Evolutionary conservation across 2,329 filamentous ascomycete species (phyloP), one percentile per base, ranked within the genome.

Genomic region (Pyrenochaeta sp.): DNA sequence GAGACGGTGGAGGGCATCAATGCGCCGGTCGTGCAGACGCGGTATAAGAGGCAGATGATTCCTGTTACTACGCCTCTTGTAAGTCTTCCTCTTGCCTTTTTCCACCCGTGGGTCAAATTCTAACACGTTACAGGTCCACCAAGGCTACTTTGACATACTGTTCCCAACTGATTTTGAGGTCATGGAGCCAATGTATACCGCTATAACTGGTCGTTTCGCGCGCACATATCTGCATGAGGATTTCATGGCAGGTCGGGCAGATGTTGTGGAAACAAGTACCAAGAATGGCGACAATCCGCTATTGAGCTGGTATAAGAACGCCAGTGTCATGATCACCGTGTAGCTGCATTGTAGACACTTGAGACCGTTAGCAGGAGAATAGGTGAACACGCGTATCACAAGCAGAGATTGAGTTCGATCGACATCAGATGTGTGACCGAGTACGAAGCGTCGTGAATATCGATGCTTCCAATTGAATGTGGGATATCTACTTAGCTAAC

Each of bases 121-220:
- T 51, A 26, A 59, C n/a, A 20, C 7, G 5, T 13, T 6, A 20
- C 18, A 95, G 90, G 90, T 96, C 34, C 92, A 97, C 70, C 95
- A 99, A 76, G 95, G 94, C 31, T 97, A 96, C 74, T 99, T 99
- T 68, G 95, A 99, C 69, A 96, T 99, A 61, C 86, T 99, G 67
- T 99, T 99, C 75, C 94, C 94, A 0, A 99, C 94, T 8, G 88
- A 99, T 72, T 99, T 99, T 68, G 80, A 83, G 51, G 87, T 96
- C 56, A 87, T 94, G 73, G 91, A 97, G 72, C 86, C 90, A 61
- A 85, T 97, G 59, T 99, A 99, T 74, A 86, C 90, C 42, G 90
- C 90, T 49, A 85, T 97, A 60, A 99, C 94, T 0, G 93, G 93
- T 21, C 94, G 95, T 68, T 78, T 97, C 60, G 96, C 92, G 2